Base-by-base conservation (phyloP, 495 filamentous ascomycete species). In the Hypoxylon lenormandii region DNA sequence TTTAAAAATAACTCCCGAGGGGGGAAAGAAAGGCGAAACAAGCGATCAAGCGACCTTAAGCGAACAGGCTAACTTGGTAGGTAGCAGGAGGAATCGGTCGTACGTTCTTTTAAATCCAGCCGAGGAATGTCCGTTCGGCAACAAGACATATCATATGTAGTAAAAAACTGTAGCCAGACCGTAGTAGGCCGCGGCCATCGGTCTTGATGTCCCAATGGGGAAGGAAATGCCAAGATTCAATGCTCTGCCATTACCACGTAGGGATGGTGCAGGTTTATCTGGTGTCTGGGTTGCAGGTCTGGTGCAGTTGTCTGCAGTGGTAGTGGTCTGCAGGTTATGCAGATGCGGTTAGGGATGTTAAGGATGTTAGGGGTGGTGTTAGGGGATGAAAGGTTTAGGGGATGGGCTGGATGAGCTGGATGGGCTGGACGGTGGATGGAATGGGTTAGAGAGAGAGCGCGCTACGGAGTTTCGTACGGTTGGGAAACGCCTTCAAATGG, bases 1-100 rank as follows among this genome's bases (percentile, higher is more conserved):
- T 66, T 57, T 58, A 70, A 70, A 70, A 70, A 70, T 70, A 64
- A 70, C 38, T 64, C 53, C 66, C 66, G 66, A 69, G 15, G 43
- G 33, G 19, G 21, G 33, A 52, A 19, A 12, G 28, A 23, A 10
- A 38, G 19, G 13, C 16, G 57, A 43, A 48, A 19, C 43, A 48
- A 21, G 56, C 12, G 21, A 5, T 28, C 60, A 42, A 51, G 45
- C 42, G 30, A 48, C 38, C 30, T 28, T 50, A 42, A 51, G 45
- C 42, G 30, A 48, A 47, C 30, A 37, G 50, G 49, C 7, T 36
- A 18, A 4, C 22, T 13, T 40, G 38, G 15, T 42, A n/a, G 38
- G 5, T n/a, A 42, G 21, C 10, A 42, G 36, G 42, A 11, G 12
- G 13, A 16, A 16, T 16, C 40, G 38, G 15, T 45, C 47, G 61